Base-by-base conservation (phyloP, 208 protist species). In the Trypanosoma rangeli region DNA sequence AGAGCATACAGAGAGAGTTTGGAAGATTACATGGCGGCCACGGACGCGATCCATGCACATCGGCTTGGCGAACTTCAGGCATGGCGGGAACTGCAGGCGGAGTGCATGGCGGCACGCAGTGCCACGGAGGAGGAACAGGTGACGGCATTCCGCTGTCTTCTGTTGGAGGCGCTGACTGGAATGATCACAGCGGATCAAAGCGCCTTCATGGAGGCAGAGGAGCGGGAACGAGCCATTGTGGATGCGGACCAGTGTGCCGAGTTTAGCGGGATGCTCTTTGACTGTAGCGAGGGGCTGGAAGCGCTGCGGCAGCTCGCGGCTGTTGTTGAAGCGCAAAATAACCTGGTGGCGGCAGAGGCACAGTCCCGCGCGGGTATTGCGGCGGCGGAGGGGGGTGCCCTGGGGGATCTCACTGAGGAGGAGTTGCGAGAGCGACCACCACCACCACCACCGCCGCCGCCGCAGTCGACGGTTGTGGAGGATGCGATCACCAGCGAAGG, bases 211-310 rank as follows among this genome's bases (percentile, higher is more conserved):
- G 79, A 79, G 53, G 59, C 59, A n/a, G 85, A 90, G 61, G 79
- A 85, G 58, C 70, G 75, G 12, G 68, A 49, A 0, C 80, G 85
- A 9, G 76, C 77, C n/a, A 66, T 60, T 1, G 62, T 90, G 48
- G 70, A 86, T 58, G 80, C 85, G n/a, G 82, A 87, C 53, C 72
- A 82, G 31, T 80, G 74, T 67, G 76, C 60, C 18, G 74, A 63
- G n/a, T 69, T 31, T 70, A 90, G 79, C 53, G 79, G 79, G 15
- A 48, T 85, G 35, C 28, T 50, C 9, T 90, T 85, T 64, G 76
- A 80, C 22, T 65, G 37, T 39, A 22, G 55, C 10, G 53, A 10
- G 20, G 28, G 26, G 16, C 28, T 54, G 60, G 52, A 22, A 55
- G 56, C 68, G 9, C 12, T 80, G 10, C 64, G 66, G 18, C 55